Base-by-base conservation (phyloP, 352 stramenopile genomes). In the Peronospora belbahrii region DNA sequence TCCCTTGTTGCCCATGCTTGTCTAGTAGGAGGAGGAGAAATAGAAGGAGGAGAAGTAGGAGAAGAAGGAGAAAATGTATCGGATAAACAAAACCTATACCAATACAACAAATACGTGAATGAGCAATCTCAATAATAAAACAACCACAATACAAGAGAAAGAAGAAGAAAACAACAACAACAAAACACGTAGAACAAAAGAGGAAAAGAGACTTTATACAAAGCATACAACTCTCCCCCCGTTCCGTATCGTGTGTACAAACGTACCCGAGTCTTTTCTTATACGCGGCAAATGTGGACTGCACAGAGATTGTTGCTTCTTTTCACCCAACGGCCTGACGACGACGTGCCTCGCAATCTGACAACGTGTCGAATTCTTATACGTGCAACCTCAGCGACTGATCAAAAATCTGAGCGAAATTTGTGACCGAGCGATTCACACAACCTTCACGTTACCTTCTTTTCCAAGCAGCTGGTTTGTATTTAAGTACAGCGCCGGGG, bases 1-100 rank as follows among this genome's bases (percentile, higher is more conserved):
- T 61, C 71, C 74, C 52, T 88, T 90, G 72, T 90, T 90, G 48
- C 79, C 79, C 79, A 90, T 90, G 28, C 11, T 64, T 28, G 18
- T 42, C 23, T 46, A 27, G 37, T 37, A 27, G 40, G 38, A 25
- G 13, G 28, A 25, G 37, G 28, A 34, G 15, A 39, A 14, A 27
- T 37, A 27, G 40, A 42, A 25, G 13, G 28, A 25, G 37, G 28
- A 34, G 15, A 39, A 14, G 22, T n/a, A 35, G 27, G 35, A 28
- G 30, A 11, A 23, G 35, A 33, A 30, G 31, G 24, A 9, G 42
- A 28, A 31, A 48, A 49, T 34, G 45, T 67, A 67, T 67, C 54
- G 59, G 59, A 37, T 36, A 45, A 52, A n/a, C 36, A 15, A 28
- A 17, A 56, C 57, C 51, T 54, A 38, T 47, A 43, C 53, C 53